These are phyloP conservation scores for Metarhizium rileyi DNA, from an alignment of 2,329 filamentous ascomycete species.

Conservation along the genomic window DNA sequence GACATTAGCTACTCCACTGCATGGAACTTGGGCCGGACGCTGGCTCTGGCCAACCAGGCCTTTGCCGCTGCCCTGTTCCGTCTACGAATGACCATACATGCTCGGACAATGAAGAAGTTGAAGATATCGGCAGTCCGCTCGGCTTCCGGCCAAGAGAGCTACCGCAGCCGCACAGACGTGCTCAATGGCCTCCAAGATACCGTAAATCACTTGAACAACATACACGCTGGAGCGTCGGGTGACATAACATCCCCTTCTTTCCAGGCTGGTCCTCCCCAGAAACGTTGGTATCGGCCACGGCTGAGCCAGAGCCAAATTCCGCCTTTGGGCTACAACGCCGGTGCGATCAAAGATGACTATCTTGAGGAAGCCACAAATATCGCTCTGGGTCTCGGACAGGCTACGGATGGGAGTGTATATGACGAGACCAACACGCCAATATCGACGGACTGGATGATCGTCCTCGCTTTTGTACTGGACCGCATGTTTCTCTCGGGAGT, in stretches of 20 bases:
- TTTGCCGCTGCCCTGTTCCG: slow-evolving; percentile 17
- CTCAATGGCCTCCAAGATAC: not conserved
- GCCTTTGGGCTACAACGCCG: not conserved
- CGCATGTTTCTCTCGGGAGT: slow-evolving; percentile 25
- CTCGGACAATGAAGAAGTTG: not conserved
- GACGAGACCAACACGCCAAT: slow-evolving; percentile 19
- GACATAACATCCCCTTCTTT: not conserved
- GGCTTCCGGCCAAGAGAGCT: not conserved
- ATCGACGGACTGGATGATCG: slow-evolving; percentile 26
- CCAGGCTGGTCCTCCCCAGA: not conserved
- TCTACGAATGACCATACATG: not conserved
- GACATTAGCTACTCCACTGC: slow-evolving; percentile 33
- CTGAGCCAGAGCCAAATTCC: not conserved
- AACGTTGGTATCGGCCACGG: not conserved
- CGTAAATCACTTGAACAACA: not conserved
- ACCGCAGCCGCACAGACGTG: not conserved
- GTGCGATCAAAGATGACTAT: not conserved
- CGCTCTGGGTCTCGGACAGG: not conserved
- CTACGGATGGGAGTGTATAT: slow-evolving; percentile 2
- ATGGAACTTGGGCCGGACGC: slow-evolving; percentile 31
- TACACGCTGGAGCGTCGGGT: not conserved
- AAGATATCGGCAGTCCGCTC: not conserved
- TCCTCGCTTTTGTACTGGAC: slow-evolving; percentile 28
- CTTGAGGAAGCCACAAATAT: not conserved
- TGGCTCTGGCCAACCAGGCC: slow-evolving; percentile 25